Base-by-base conservation (phyloP, 169 alveolate species). In the Besnoitia besnoiti region DNA sequence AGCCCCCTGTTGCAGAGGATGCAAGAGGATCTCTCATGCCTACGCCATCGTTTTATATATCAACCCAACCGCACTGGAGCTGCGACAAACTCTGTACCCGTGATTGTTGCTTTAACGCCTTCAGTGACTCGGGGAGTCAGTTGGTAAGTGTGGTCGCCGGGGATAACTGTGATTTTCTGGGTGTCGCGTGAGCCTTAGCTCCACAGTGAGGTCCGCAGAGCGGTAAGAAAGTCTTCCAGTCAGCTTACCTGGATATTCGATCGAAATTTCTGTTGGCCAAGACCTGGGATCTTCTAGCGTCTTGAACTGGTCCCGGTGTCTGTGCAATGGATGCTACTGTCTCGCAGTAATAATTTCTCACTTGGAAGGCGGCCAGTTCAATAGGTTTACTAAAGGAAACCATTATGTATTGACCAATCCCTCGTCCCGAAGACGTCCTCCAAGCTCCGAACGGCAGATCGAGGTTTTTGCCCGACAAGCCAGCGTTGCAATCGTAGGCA, bases 361-460 rank as follows among this genome's bases (percentile, higher is more conserved):
- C 92, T 55, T 96, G 96, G 84, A 96, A 93, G 37, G 95, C 96
- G 33, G 95, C 76, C 14, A 96, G 85, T 42, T 94, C 96, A 42
- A 96, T 95, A 0, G 97, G 97, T 67, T 92, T 62, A 33, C 90
- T 95, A 85, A 96, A 96, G 90, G 92, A 84, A 37, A 96, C 92
- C 76, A 91, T 93, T 24, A 96, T 33, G 73, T 93, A 93, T 75
- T 96, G 97, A 47, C 97, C 97, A 35, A 94, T 76, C n/a, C 96
- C 92, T 47, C 93, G 94, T 49, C 95, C 95, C 33, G 59, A 39
- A 30, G 96, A 91, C 0, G 97, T 95, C 87, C 89, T 92, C 97
- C 97, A 95, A 85, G 96, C 85, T 50, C 96, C 94, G 90, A 87
- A 95, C 84, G 96, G 96, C 80, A 93, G 92, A 59, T 96, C 96